A percentile compares a stretch with the other conserved stretches of the same genome.
Evolutionary conservation across 129 eudicot species (phyloP).

Genomic region (Artemisia annua): DNA sequence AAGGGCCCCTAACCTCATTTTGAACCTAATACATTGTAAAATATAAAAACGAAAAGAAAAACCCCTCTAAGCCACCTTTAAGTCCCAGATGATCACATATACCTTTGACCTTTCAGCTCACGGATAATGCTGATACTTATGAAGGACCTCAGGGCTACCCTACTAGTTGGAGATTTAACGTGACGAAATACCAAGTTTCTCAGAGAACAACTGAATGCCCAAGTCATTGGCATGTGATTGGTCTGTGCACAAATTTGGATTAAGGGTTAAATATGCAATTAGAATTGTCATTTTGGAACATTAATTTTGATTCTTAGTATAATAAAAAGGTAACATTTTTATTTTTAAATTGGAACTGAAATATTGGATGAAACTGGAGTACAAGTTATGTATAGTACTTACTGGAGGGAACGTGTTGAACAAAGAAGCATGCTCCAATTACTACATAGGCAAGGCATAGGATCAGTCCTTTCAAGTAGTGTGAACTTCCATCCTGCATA

Average conservation of each 20-base stretch:
- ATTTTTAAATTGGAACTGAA: background rate
- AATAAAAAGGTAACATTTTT: background rate
- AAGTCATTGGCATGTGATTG: constrained; percentile 23
- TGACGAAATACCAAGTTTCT: constrained; percentile 16
- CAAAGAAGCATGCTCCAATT: constrained; percentile 51
- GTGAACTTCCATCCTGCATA: constrained; percentile 66
- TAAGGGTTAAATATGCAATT: background rate
- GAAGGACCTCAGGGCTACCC: background rate
- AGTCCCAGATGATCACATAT: constrained; percentile 5
- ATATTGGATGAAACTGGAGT: background rate
- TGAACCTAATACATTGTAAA: no score
- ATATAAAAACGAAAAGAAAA: no score
- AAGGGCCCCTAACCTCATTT: constrained; percentile 6
- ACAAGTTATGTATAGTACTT: background rate
- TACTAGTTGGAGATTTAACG: background rate
- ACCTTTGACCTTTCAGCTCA: constrained; percentile 1
- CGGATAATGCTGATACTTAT: background rate
- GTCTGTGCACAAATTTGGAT: constrained; percentile 19
- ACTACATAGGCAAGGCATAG: constrained; percentile 45
- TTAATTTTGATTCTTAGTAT: background rate
- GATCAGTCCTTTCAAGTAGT: constrained; percentile 64
- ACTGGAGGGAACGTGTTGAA: constrained; percentile 28
- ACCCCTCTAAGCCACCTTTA: constrained; percentile 6
- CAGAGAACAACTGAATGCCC: constrained; percentile 15
- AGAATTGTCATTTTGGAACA: no score